These are phyloP conservation scores for Lecanosticta acicola DNA, from an alignment of 2,329 filamentous ascomycete genomes.

Conservation along the genomic window DNA sequence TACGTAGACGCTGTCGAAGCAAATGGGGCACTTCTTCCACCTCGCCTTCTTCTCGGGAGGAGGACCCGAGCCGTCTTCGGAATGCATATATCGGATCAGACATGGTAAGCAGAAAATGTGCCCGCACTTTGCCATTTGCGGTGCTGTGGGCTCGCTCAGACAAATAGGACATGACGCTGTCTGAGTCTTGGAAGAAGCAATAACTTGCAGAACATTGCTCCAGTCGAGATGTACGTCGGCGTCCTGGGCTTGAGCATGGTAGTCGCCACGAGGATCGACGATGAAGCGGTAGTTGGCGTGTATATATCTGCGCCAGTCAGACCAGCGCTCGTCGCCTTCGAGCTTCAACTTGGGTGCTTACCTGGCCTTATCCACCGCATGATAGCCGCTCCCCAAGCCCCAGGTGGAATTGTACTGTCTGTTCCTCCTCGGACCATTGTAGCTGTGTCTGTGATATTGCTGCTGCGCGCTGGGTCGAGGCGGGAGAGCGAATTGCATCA, in stretches of 20 bases:
- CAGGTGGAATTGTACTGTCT: constrained; percentile 67
- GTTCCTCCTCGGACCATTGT: constrained; percentile 37
- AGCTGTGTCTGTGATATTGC: constrained; percentile 36
- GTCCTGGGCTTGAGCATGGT: constrained; percentile 73
- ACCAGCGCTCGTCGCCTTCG: background rate
- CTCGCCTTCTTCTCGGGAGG: constrained; percentile 62
- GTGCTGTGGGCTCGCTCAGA: constrained; percentile 83
- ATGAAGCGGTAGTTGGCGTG: constrained; percentile 98
- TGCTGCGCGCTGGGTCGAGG: constrained; percentile 60
- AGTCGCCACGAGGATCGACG: constrained; percentile 74
- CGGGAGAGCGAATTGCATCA: constrained; percentile 85
- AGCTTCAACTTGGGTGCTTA: constrained; percentile 36
- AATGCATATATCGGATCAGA: constrained; percentile 91
- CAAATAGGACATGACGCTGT: constrained; percentile 89
- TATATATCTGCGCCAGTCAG: constrained; percentile 57
- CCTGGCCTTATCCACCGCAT: constrained; percentile 84
- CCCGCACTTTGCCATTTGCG: constrained; percentile 93
- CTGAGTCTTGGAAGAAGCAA: constrained; percentile 87
- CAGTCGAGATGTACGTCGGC: constrained; percentile 88
- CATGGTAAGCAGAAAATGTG: constrained; percentile 96
- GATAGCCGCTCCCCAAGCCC: constrained; percentile 83
- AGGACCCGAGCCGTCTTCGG: constrained; percentile 63
- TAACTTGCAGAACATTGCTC: constrained; percentile 82
- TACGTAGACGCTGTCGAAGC: constrained; percentile 88
- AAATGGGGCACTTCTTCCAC: constrained; percentile 96